Evolutionary conservation across 2,329 filamentous ascomycete genomes (phyloP), one percentile per base, ranked within the genome.

Genomic region (Colletotrichum karsti): DNA sequence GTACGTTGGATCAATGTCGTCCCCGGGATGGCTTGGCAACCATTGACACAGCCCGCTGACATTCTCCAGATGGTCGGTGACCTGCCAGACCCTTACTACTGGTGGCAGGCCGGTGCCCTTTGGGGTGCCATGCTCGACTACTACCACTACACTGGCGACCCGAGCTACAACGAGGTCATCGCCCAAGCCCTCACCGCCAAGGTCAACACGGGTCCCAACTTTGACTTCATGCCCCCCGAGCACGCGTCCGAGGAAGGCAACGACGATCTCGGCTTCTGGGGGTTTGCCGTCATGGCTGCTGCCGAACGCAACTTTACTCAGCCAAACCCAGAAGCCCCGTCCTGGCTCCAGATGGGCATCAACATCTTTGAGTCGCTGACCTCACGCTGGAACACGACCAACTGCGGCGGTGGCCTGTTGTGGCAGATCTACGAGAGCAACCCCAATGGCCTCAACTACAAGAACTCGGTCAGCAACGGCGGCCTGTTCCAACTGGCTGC

Each of bases 401-500:
- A 82, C 41, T 97, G 93, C 74, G 85, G 84, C 26, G 93, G 93
- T 68, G 94, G 93, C 5, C 81, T 96, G 51, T 85, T 89, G 63
- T 95, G 93, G 93, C 93, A 97, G 81, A 94, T 97, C 72, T 95
- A 91, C 77, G 81, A 86, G 1, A 88, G 87, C 73, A 95, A 97
- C 76, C 82, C 83, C 51, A 90, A 90, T 69, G 94, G 93, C 13
- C 91, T 94, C 77, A 86, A 89, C 74, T 96, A 97, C 86, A 96
- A 95, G 80, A 95, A 95, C 81, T 87, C 90, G 15, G 88, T 95
- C 72, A 91, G 90, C 69, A 96, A 96, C 77, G 93, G 92, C 44
- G 91, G 90, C n/a, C 89, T 96, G 76, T 95, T 97, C 78, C 91
- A 95, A 74, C 85, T 97, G 12, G 90, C 91, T 4, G 92, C 93